Evolutionary conservation across 1,284 basidiomycete species (phyloP).

Genomic region (Heimioporus retisporus): DNA sequence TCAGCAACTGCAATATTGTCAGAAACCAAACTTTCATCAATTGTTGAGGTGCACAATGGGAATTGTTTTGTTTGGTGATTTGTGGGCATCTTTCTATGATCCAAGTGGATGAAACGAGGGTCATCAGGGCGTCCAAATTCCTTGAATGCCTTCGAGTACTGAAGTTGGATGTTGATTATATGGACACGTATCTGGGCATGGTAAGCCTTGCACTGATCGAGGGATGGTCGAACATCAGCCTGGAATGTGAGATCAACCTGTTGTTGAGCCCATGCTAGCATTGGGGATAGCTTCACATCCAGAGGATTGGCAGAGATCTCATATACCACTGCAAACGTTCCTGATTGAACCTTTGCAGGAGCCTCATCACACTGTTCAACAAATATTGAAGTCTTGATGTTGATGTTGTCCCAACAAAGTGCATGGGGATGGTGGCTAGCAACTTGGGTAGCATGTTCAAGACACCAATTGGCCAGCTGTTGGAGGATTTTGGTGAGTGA

Average conservation of each 20-base stretch:
- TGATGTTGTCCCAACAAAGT: too few species aligned
- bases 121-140: background rate
- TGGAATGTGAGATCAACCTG: too few species aligned
- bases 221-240: too few species aligned
- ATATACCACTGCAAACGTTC: background rate
- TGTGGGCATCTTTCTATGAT: background rate
- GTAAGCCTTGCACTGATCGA: background rate
- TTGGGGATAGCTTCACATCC: background rate
- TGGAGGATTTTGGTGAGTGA: background rate
- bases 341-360: constrained; percentile 4
- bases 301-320: background rate
- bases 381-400: background rate
- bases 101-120: background rate
- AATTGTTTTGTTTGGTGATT: background rate
- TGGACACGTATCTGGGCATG: background rate
- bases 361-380: background rate
- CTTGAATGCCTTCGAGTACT: background rate
- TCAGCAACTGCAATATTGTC: background rate
- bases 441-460: background rate
- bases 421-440: too few species aligned
- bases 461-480: background rate
- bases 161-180: background rate
- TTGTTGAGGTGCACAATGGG: constrained; percentile 1
- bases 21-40: background rate
- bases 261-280: background rate